phyloP scores from a whole-genome alignment of 225 moss, liverwort and hornwort species.

The Pseudisothecium myosuroides region DNA sequence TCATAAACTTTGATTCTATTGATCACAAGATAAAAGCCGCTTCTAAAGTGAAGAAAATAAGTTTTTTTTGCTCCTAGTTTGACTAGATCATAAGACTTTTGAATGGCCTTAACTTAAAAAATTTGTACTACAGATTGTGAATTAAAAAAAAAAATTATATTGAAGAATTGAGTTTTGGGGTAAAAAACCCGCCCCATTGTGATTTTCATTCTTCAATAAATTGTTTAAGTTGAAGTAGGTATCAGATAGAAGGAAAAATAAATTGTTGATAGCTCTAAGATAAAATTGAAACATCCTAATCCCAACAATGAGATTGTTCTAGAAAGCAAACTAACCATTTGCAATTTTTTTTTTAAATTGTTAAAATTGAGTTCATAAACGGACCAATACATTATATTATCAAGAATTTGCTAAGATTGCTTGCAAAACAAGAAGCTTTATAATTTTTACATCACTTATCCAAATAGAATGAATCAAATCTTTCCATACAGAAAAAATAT shows the following conservation, averaged over 20 bases:
- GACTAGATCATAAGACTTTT: not conserved
- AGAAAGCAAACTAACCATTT: fast-evolving
- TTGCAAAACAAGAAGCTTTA: not conserved
- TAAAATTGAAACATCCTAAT: not conserved
- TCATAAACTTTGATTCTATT: too few relatives aligned
- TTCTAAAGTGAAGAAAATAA: not conserved
- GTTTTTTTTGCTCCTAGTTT: not conserved
- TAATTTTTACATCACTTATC: not conserved
- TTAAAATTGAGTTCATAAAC: not conserved
- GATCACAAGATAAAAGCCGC: not conserved
- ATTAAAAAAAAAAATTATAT: too few relatives aligned
- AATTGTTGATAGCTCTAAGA: not conserved
- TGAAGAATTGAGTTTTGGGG: not conserved
- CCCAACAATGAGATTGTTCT: fast-evolving
- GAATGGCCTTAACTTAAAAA: not conserved
- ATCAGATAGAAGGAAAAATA: not conserved
- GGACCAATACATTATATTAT: not conserved
- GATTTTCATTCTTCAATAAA: not conserved
- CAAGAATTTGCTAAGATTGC: not conserved
- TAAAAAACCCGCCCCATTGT: not conserved
- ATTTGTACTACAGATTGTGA: not conserved
- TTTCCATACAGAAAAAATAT: not conserved
- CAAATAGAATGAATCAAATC: not conserved
- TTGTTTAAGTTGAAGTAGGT: not conserved
- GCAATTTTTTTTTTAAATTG: not conserved